phyloP scores from a whole-genome alignment of 2,329 filamentous ascomycete genomes.

The Fusarium falciforme region DNA sequence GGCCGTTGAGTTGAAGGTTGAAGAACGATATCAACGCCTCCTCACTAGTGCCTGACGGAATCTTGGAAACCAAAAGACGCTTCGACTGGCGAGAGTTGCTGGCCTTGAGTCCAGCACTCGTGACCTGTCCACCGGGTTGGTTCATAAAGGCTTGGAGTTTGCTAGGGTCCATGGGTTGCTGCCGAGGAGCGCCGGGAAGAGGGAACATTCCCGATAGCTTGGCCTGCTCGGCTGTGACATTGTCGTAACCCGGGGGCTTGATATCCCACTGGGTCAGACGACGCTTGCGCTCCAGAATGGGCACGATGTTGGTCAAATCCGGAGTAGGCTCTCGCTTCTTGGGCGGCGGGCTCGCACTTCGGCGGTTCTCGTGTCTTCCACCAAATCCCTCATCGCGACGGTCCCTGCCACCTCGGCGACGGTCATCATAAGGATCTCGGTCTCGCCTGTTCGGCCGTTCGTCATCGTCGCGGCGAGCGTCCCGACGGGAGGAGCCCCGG shows the following conservation, averaged over 20 bases:
- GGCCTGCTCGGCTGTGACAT: conserved; percentile 97
- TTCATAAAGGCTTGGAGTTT: conserved; percentile 97
- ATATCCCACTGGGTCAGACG: conserved; percentile 99
- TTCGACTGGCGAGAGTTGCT: conserved; percentile 95
- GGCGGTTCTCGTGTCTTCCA: conserved; percentile 62
- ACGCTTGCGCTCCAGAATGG: conserved; percentile 86
- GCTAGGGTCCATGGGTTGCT: conserved; percentile 94
- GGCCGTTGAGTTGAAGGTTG: conserved; percentile 95
- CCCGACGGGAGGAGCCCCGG: conserved; percentile 68
- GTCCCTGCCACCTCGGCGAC: conserved; percentile 63
- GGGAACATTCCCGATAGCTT: conserved; percentile 99
- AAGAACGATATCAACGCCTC: conserved; percentile 86
- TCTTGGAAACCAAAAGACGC: conserved; percentile 87
- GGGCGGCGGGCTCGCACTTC: conserved; percentile 82
- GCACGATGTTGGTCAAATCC: conserved; percentile 87
- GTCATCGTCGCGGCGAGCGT: conserved; percentile 75
- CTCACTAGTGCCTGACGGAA: conserved; percentile 79
- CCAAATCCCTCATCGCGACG: conserved; percentile 54
- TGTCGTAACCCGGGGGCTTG: conserved; percentile 97
- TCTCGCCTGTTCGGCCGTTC: conserved; percentile 66
- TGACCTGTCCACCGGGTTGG: conserved; percentile 78
- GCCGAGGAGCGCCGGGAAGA: conserved; percentile 91
- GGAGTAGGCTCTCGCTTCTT: conserved; percentile 97
- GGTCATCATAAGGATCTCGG: conserved; percentile 64
- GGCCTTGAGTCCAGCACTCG: conserved; percentile 86